phyloP scores from a whole-genome alignment of 2,329 filamentous ascomycete species.

The Trichoderma semiorbis region DNA sequence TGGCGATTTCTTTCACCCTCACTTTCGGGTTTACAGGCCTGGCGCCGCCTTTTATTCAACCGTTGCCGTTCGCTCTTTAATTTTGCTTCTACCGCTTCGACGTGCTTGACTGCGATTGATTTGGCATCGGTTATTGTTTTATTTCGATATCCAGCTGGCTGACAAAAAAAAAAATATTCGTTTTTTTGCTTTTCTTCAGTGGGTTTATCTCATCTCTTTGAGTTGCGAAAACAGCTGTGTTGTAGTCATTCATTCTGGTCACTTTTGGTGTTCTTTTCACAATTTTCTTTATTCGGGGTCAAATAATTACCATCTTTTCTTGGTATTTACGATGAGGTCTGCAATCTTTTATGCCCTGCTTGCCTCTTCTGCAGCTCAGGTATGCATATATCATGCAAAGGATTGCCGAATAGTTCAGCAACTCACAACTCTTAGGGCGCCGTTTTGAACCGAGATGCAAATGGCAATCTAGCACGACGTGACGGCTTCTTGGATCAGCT shows the following conservation, averaged over 20 bases:
- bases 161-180: background rate
- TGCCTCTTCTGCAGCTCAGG: conserved; percentile 21
- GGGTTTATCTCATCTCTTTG: conserved; percentile 2
- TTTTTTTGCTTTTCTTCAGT: background rate
- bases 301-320: background rate
- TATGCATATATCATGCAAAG: conserved; percentile 7
- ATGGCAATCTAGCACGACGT: conserved; percentile 2
- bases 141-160: conserved; percentile 16
- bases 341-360: conserved; percentile 22
- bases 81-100: background rate
- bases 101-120: background rate
- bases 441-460: conserved; percentile 2
- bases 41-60: conserved; percentile 14
- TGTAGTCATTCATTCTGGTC: conserved; percentile 12
- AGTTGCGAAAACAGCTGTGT: conserved; percentile 26
- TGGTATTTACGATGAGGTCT: conserved; percentile 21
- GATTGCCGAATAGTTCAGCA: background rate
- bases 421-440: conserved; percentile 12
- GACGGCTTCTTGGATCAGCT: conserved; percentile 18
- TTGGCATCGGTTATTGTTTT: conserved; percentile 7
- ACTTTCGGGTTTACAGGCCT: conserved; percentile 9
- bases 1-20: background rate
- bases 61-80: conserved; percentile 16
- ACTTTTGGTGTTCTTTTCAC: background rate
- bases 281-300: background rate